Conservation (phyloP, 2,329 filamentous ascomycete species). For the Aspergillus sclerotialis region DNA sequence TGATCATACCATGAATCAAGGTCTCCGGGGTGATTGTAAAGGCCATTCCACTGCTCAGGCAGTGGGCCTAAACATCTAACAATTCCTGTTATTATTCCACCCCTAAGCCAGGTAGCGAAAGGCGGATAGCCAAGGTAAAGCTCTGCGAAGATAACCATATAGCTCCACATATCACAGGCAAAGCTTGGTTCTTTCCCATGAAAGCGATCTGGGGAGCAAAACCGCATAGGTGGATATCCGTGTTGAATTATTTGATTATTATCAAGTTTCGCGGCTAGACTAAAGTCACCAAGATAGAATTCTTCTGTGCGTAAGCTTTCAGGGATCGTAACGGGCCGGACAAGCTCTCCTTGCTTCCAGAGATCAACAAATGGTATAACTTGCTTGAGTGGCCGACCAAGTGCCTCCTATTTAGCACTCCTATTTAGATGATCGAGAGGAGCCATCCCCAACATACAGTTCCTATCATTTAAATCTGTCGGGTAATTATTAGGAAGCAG, state of each 20-base stretch:
- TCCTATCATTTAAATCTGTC: slow-evolving; percentile 19
- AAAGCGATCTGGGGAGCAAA: slow-evolving; percentile 21
- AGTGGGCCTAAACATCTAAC: slow-evolving; percentile 16
- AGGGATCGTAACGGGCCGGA: slow-evolving; percentile 13
- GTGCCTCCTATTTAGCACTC: slow-evolving; percentile 18
- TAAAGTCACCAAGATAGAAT: slow-evolving; percentile 25
- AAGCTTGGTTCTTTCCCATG: slow-evolving; percentile 16
- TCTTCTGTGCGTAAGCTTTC: slow-evolving; percentile 14
- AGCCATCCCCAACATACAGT: slow-evolving; percentile 22
- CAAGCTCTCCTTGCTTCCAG: slow-evolving; percentile 20
- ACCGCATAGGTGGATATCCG: slow-evolving; percentile 11
- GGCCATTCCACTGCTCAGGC: slow-evolving; percentile 18
- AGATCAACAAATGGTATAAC: slow-evolving; percentile 16
- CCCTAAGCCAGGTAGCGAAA: slow-evolving; percentile 9
- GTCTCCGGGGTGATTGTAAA: slow-evolving; percentile 7
- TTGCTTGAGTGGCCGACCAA: slow-evolving; percentile 18
- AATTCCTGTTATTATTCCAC: slow-evolving; percentile 14
- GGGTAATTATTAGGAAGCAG: background rate
- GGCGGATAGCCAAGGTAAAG: slow-evolving; percentile 16
- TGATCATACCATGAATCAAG: slow-evolving; percentile 24
- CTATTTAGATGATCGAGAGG: slow-evolving; percentile 15
- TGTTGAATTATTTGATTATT: slow-evolving; percentile 6
- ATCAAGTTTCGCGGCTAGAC: slow-evolving; percentile 16
- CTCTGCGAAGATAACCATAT: slow-evolving; percentile 20
- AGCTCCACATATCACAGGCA: slow-evolving; percentile 26